Base-by-base conservation (phyloP, 2,329 filamentous ascomycete species). In the Dothideomycetes sp. region DNA sequence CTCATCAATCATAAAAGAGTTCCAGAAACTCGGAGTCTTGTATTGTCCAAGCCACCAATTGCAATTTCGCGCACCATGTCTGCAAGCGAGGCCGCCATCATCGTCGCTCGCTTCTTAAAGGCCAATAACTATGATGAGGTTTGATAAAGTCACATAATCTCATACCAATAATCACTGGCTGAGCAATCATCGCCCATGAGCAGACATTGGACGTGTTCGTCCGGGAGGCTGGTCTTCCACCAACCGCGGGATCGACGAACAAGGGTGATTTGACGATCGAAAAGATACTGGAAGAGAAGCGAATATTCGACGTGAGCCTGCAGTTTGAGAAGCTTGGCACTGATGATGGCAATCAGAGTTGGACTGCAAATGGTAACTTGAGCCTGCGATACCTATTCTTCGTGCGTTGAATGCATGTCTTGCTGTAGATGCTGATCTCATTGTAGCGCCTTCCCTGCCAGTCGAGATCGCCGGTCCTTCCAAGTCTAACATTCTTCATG, bases 281-380 rank as follows among this genome's bases (percentile, higher is more conserved):
- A 50, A 62, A 68, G 31, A 61, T 79, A n/a, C 60, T 80, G 6
- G 66, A 76, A 34, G 75, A 80, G 57, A 80, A 79, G 59, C 68
- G 65, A 50, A 61, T 60, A 0, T 79, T 73, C 48, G 76, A 80
- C 50, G 53, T 73, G 10, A 73, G 63, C 41, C 53, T 70, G 18
- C 63, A 61, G 3, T 77, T 76, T 46, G 75, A 79, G 51, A 74
- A 72, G 51, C 54, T 72, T 33, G 69, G 66, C 5, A 45, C 65
- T 1, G 57, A 65, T n/a, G 63, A 68, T 41, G 58, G 47, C 10
- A 56, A 63, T 13, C 37, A 47, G 15, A 43, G 52, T 23, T 44
- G 43, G 45, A 40, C 18, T 33, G 25, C 34, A 16, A 25, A 34
- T 20, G 45, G 45, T 47, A 33, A n/a, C 33, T 31, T 33, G 19